Conservation (phyloP, 306 rosid genomes). For the Cucumis hystrix region DNA sequence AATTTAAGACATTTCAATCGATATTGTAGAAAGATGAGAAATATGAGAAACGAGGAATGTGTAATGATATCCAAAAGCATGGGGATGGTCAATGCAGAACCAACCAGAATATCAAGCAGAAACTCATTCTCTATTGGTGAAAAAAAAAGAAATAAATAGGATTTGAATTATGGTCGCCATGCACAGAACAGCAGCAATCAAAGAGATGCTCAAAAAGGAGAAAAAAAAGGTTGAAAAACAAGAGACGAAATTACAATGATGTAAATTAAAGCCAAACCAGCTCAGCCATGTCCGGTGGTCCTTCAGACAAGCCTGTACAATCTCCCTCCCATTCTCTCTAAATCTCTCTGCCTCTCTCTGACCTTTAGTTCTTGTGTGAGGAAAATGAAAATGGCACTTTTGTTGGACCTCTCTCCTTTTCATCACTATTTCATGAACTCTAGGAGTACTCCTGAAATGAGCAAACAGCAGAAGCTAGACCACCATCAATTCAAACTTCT, state of each 20-base stretch:
- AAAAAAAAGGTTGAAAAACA: neutral
- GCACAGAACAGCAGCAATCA: slow-evolving; percentile 8
- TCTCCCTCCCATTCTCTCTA: neutral
- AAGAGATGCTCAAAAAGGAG: neutral
- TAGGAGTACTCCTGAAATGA: neutral
- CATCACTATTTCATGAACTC: neutral
- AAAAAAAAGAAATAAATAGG: neutral
- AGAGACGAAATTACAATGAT: neutral
- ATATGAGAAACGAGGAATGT: too few relatives aligned
- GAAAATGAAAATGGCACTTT: neutral
- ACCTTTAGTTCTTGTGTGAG: neutral
- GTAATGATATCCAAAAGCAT: neutral
- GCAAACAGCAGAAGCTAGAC: neutral
- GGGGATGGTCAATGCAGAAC: neutral
- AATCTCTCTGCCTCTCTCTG: neutral
- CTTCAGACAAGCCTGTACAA: slow-evolving; percentile 5
- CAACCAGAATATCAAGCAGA: neutral
- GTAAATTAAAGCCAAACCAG: neutral
- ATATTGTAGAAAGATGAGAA: too few relatives aligned
- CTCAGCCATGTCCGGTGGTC: neutral
- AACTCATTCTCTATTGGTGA: neutral
- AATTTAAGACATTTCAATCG: too few relatives aligned
- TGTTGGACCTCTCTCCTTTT: neutral
- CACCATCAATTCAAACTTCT: neutral
- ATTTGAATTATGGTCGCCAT: neutral